phyloP scores from a whole-genome alignment of 2,329 filamentous ascomycete genomes.

The Cladorrhinum sp. region DNA sequence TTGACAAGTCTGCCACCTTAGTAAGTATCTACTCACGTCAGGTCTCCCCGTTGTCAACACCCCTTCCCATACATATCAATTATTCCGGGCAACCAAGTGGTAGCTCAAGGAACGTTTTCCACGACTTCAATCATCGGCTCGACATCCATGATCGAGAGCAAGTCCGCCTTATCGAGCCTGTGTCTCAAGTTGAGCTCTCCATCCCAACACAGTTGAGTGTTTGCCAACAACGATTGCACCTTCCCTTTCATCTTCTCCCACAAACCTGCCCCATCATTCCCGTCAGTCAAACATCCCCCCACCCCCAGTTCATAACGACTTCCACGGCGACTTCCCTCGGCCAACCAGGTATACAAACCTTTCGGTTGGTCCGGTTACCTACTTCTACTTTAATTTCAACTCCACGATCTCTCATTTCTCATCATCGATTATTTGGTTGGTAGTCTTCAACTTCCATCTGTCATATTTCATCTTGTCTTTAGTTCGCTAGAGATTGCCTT shows the following conservation, averaged over 20 bases:
- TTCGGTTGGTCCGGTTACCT: neutral
- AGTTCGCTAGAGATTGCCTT: neutral
- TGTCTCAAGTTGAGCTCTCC: too few species aligned
- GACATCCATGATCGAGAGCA: too few species aligned
- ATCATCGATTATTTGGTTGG: neutral
- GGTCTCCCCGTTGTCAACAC: too few species aligned
- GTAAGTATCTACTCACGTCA: too few species aligned
- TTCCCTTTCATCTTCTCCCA: neutral
- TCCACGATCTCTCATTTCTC: neutral
- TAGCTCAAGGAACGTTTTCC: too few species aligned
- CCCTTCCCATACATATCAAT: too few species aligned
- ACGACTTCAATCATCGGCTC: too few species aligned
- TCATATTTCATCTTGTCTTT: neutral
- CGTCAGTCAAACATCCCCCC: too few species aligned
- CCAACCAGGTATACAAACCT: neutral
- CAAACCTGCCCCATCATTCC: neutral
- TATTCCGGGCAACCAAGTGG: too few species aligned
- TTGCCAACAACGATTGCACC: neutral
- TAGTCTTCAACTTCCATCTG: neutral
- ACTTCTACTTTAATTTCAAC: neutral
- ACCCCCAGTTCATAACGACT: neutral
- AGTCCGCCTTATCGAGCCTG: neutral
- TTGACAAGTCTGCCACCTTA: too few species aligned
- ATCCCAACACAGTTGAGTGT: neutral
- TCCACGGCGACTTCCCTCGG: neutral